phyloP scores from a whole-genome alignment of 2,329 filamentous ascomycete species.

The Colletotrichum lindemuthianum region DNA sequence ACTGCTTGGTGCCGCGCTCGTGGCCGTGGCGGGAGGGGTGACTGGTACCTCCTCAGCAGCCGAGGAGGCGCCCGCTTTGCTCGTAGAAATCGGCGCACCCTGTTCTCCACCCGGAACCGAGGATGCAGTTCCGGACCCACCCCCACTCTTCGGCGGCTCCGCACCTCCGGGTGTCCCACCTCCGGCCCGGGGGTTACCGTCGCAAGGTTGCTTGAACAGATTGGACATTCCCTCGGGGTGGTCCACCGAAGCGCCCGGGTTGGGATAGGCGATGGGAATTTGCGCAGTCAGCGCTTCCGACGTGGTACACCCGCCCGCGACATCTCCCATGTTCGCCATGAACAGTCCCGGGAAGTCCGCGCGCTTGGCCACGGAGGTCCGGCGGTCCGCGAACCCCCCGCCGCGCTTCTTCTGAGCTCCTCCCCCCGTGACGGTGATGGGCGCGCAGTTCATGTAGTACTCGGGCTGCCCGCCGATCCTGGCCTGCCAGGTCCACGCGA shows the following conservation, averaged over 20 bases:
- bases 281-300: conserved; percentile 24
- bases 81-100: too few species aligned
- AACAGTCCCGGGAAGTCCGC: conserved; percentile 24
- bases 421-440: conserved; percentile 18
- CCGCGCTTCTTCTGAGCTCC: conserved; percentile 10
- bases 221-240: conserved; percentile 23
- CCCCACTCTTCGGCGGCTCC: background rate
- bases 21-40: too few species aligned
- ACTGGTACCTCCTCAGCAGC: too few species aligned
- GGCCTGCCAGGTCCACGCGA: conserved; percentile 33
- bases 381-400: background rate
- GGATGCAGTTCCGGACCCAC: too few species aligned
- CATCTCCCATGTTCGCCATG: conserved; percentile 29
- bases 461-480: conserved; percentile 18
- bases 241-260: conserved; percentile 8
- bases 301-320: conserved; percentile 24
- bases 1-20: too few species aligned
- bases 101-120: too few species aligned
- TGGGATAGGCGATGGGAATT: conserved; percentile 14
- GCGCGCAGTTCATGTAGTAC: conserved; percentile 34
- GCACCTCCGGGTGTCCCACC: background rate
- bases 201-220: conserved; percentile 24
- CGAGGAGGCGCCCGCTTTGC: too few species aligned
- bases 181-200: conserved; percentile 20
- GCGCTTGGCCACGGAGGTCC: conserved; percentile 3